Percentiles rank a stretch among this genome's conserved stretches.
Evolutionary conservation across 1,284 basidiomycete genomes (phyloP).

Genomic region (Hemileia vastatrix): DNA sequence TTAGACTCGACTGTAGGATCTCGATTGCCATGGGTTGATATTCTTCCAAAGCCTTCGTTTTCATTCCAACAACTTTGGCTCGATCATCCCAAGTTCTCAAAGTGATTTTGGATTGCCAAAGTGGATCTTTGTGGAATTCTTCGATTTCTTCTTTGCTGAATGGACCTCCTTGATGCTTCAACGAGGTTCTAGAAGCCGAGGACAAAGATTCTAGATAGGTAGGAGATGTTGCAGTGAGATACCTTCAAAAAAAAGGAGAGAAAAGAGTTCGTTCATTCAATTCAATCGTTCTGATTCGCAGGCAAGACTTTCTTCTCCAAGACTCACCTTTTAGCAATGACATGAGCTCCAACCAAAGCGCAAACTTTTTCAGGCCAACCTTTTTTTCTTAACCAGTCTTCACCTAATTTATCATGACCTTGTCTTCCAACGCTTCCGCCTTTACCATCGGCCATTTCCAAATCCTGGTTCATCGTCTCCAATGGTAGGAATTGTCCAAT

Average conservation of each 20-base stretch:
- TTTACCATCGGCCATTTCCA: conserved; percentile 28
- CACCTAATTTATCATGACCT: conserved; percentile 38
- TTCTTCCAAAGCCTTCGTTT: conserved; percentile 29
- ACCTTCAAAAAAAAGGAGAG: neutral
- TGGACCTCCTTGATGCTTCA: conserved; percentile 38
- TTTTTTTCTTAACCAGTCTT: conserved; percentile 31
- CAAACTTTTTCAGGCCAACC: conserved; percentile 39
- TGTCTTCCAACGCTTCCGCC: conserved; percentile 31
- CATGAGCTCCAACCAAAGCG: conserved; percentile 38
- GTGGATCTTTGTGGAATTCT: conserved; percentile 35
- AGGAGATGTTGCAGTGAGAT: conserved; percentile 29
- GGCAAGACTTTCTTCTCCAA: too few relatives aligned
- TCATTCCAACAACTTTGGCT: conserved; percentile 32
- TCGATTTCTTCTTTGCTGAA: conserved; percentile 30
- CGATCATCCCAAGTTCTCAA: conserved; percentile 39
- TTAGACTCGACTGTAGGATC: too few relatives aligned
- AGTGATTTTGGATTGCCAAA: conserved; percentile 33
- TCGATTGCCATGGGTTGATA: conserved; percentile 26
- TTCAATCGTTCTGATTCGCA: too few relatives aligned
- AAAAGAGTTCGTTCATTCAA: neutral
- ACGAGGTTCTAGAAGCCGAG: conserved; percentile 29
- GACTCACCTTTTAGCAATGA: conserved; percentile 37
- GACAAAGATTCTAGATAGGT: conserved; percentile 33
- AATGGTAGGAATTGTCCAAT: conserved; percentile 41
- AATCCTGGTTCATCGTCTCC: too few relatives aligned